Evolutionary conservation across 1,139 yeast genomes (phyloP), one percentile per base, ranked within the genome.

Genomic region (Scheffersomyces illinoinensis): DNA sequence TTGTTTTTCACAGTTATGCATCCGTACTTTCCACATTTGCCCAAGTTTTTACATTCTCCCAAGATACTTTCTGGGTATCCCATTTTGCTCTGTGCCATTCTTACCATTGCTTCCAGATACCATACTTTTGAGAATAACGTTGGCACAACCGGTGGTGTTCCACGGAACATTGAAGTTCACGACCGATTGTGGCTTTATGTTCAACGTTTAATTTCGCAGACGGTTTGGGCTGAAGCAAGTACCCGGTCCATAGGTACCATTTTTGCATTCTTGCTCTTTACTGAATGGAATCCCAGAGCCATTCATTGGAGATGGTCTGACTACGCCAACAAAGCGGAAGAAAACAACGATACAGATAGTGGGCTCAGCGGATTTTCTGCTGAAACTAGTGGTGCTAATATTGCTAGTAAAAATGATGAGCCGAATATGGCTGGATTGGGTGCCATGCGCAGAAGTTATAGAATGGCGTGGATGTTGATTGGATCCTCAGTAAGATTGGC

Each of bases 271-370:
- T 75, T 93, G 54, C 76, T 93, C n/a, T 89, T 93, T 65, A 91
- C 97, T 0, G 97, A 93, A 71, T 93, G 98, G 98, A 92, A 92
- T 67, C 97, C 97, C 1, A 78, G 97, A 57, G 97, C 97, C 5
- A 92, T 93, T 61, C 97, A 93, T 72, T 90, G 93, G 88, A 77
- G 93, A 62, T 89, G 93, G 90, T 79, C 87, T 0, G 98, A 93
- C 72, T 92, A 91, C 74, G 97, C 97, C 2, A 91, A 91, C 66
- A 74, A 76, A 53, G 84, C 84, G 1, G 83, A 77, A 23, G 82
- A 79, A 56, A 63, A 59, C 14, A 64, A 64, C n/a, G 71, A 64
- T n/a, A 60, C 57, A 23, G 52, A 51, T 23, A 64, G 59, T 48
- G 59, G 61, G 4, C 26, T 53, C n/a, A 58, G 60, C 48, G 53